Evolutionary conservation across 2,329 filamentous ascomycete genomes (phyloP).

Genomic region (Penicillium sp.): DNA sequence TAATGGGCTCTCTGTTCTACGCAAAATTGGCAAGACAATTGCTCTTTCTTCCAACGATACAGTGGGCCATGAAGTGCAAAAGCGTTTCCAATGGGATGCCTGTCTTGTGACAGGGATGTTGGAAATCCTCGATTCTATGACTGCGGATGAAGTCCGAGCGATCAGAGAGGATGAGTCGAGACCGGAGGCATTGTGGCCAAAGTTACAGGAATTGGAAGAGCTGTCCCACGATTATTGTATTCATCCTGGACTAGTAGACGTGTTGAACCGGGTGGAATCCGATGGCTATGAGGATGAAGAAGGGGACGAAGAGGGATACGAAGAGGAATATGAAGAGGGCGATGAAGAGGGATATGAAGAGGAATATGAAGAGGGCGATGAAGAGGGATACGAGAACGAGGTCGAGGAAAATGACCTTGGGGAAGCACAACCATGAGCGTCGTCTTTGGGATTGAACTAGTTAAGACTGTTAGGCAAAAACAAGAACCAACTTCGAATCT

Average conservation of each 20-base stretch:
- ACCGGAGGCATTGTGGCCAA: not conserved
- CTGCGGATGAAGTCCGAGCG: constrained; percentile 1
- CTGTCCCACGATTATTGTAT: constrained; percentile 1
- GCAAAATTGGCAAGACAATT: constrained; percentile 18
- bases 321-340: not conserved
- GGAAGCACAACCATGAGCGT: not conserved
- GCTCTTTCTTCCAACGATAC: constrained; percentile 2
- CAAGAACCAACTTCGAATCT: not conserved
- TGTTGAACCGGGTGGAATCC: not conserved
- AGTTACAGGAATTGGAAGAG: constrained; percentile 5
- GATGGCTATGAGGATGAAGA: not conserved
- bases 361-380: no score
- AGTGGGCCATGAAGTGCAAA: constrained; percentile 12
- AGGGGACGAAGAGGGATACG: not conserved
- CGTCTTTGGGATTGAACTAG: not conserved
- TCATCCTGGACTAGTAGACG: not conserved
- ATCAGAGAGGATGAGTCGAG: constrained; percentile 9
- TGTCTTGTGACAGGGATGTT: constrained; percentile 12
- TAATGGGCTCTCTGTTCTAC: constrained; percentile 14
- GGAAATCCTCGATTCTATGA: not conserved
- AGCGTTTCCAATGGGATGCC: constrained; percentile 4
- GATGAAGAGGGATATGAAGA: not conserved
- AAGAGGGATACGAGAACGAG: no score
- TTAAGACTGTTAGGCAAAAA: not conserved
- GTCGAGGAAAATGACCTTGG: no score